Conservation (phyloP, 228 moss, liverwort and hornwort species). For the Sphagnum magellanicum region DNA sequence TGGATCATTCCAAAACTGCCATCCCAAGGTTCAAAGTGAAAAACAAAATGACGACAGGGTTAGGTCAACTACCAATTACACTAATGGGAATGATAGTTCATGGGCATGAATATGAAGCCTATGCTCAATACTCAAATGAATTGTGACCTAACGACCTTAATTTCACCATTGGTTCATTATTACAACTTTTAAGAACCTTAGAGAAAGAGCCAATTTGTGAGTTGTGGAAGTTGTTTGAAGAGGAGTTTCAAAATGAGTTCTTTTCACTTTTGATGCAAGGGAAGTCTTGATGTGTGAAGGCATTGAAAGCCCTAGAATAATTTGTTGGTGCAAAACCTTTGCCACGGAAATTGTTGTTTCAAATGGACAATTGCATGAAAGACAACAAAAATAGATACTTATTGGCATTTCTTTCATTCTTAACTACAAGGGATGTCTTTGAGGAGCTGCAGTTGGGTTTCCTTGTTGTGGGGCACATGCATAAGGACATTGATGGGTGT, state of each 20-base stretch:
- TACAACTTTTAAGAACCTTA: background rate
- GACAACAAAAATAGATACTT: background rate
- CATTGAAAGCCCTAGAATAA: too few species aligned
- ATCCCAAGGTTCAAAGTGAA: background rate
- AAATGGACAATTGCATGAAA: background rate
- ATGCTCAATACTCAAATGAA: background rate
- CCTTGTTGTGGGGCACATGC: conserved; percentile 5
- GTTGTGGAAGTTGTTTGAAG: background rate
- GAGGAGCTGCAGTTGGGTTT: conserved; percentile 4
- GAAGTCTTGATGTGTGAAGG: background rate
- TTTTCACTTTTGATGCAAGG: background rate
- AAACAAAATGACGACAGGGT: background rate
- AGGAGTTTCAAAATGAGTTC: background rate
- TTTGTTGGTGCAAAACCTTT: too few species aligned
- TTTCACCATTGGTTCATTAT: background rate
- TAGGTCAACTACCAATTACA: background rate
- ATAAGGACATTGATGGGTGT: conserved; percentile 10
- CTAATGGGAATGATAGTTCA: background rate
- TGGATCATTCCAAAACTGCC: background rate
- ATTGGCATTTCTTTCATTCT: conserved; percentile 1
- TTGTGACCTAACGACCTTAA: conserved; percentile 1
- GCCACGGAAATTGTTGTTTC: too few species aligned
- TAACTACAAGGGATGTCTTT: conserved; percentile 1
- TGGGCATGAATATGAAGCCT: background rate
- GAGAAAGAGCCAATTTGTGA: background rate